These are phyloP conservation scores for Cytidiella melzeri DNA, from an alignment of 768 basidiomycete species.

Conservation along the genomic window DNA sequence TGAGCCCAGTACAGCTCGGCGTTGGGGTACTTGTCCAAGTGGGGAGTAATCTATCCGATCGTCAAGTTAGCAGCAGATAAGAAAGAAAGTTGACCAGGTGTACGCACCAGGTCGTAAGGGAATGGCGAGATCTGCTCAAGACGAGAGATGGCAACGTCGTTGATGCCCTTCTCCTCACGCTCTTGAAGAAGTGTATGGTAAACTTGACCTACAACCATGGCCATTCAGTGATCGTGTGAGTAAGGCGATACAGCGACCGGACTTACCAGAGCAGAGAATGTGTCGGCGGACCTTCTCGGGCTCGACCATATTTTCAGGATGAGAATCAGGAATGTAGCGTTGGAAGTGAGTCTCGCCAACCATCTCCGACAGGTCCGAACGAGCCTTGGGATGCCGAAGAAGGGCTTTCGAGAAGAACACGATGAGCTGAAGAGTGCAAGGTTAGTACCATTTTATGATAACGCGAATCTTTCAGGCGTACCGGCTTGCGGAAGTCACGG, in stretches of 20 bases:
- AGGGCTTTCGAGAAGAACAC: constrained; percentile 97
- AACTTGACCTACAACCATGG: constrained; percentile 65
- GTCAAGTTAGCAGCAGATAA: constrained; percentile 2
- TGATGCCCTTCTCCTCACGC: constrained; percentile 85
- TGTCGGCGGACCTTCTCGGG: constrained; percentile 89
- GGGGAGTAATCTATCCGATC: constrained; percentile 68
- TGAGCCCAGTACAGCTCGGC: constrained; percentile 93
- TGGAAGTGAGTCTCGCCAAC: constrained; percentile 84
- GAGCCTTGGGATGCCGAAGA: constrained; percentile 89
- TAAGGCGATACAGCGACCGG: background rate
- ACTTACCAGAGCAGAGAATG: constrained; percentile 60
- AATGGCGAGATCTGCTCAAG: constrained; percentile 95
- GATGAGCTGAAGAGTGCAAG: constrained; percentile 51
- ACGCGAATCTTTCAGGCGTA: constrained; percentile 28
- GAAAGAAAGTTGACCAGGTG: too few relatives aligned
- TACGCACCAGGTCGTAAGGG: constrained; percentile 86
- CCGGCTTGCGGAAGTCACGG: constrained; percentile 97
- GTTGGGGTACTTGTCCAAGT: constrained; percentile 95
- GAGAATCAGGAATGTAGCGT: constrained; percentile 85
- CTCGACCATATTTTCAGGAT: constrained; percentile 62
- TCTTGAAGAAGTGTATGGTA: constrained; percentile 87
- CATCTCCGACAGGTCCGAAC: constrained; percentile 86
- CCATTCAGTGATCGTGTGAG: too few relatives aligned
- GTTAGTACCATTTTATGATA: constrained; percentile 1
- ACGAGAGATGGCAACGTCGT: constrained; percentile 89